phyloP scores from a whole-genome alignment of 2,329 filamentous ascomycete species.

The Fusarium falciforme region DNA sequence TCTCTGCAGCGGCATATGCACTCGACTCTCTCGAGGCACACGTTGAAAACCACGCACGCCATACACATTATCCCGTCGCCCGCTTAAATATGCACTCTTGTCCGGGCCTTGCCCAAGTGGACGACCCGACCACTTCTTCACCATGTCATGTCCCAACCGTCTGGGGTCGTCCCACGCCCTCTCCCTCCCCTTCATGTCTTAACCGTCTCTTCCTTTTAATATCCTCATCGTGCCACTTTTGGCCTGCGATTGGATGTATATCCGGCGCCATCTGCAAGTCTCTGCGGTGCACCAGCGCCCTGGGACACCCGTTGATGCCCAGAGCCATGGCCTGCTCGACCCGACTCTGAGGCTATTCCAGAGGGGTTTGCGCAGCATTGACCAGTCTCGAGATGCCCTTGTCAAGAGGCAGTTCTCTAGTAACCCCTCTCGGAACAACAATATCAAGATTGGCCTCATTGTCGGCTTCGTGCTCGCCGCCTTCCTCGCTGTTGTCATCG shows the following conservation, averaged over 20 bases:
- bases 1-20: slow-evolving; percentile 41
- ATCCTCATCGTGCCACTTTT: neutral
- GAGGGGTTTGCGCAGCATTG: neutral
- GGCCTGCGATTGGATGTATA: slow-evolving; percentile 46
- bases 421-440: slow-evolving; percentile 47
- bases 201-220: slow-evolving; percentile 1
- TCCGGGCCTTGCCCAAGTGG: slow-evolving; percentile 21
- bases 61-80: neutral
- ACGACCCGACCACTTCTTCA: slow-evolving; percentile 9
- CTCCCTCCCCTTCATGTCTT: slow-evolving; percentile 25
- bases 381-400: neutral
- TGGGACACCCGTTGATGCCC: slow-evolving; percentile 13
- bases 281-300: slow-evolving; percentile 13
- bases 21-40: slow-evolving; percentile 27
- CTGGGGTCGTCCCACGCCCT: slow-evolving; percentile 27
- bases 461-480: slow-evolving; percentile 55
- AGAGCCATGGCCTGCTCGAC: slow-evolving; percentile 14
- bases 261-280: slow-evolving; percentile 31
- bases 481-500: slow-evolving; percentile 51
- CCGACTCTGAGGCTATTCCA: slow-evolving; percentile 16
- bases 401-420: slow-evolving; percentile 43
- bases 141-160: slow-evolving; percentile 22
- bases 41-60: slow-evolving; percentile 4
- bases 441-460: slow-evolving; percentile 57
- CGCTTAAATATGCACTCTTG: slow-evolving; percentile 37